Base-by-base conservation (phyloP, 768 basidiomycete species). In the Rhodosporidiobolus sp. region DNA sequence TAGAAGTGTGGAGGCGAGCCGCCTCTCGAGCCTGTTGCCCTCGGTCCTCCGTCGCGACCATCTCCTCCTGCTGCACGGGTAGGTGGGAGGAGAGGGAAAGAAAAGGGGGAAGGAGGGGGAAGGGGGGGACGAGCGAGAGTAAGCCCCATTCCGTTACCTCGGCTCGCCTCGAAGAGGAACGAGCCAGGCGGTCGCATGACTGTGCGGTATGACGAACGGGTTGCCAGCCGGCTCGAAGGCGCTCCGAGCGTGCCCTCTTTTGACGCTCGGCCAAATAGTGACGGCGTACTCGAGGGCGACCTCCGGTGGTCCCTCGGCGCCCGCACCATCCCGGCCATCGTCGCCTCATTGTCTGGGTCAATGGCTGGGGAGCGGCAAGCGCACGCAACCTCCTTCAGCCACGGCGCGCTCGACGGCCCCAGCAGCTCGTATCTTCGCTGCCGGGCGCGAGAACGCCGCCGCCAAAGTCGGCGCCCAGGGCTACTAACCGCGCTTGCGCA, bases 91-190 rank as follows among this genome's bases (percentile, higher is more conserved):
- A 26, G 28, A 28, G 38, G 35, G 35, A 17, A 48, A 57, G 3
- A 16, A 57, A 45, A 34, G 26, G 32, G n/a, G 22, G n/a, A 19
- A 34, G 22, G 52, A 19, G 19, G 9, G 30, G 35, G 34, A 48
- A 28, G 14, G 45, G 22, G 59, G 72, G 69, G 72, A 55, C 63
- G 67, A 61, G 35, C 67, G 60, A 73, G 72, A 73, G 72, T 65
- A 73, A 73, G 72, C 72, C 72, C 72, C 72, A 73, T 69, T 73
- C 72, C 63, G 72, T 73, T 73, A 69, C 72, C 53, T 60, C 54
- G 32, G 14, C n/a, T n/a, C n/a, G 12, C 19, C 50, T 12, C 56
- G 32, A 2, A 35, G 26, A 17, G n/a, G 49, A 45, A 32, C 19
- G 28, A 19, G 26, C 0, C 35, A 63, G 50, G 69, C 67, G 72